Base-by-base conservation (phyloP, 2,329 filamentous ascomycete species). In the Colletotrichum liriopes region DNA sequence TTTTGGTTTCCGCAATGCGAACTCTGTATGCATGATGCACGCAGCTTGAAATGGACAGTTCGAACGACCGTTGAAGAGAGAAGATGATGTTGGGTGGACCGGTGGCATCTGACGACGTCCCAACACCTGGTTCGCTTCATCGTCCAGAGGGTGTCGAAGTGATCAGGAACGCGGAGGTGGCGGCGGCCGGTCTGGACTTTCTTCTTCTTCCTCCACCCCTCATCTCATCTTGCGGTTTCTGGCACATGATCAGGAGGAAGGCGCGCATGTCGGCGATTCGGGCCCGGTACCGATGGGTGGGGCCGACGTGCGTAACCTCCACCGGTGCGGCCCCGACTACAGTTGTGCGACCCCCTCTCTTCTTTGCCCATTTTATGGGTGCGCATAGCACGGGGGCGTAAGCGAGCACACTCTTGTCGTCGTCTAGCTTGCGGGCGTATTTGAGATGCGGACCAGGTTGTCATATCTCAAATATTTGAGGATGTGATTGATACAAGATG, bases 241-340 rank as follows among this genome's bases (percentile, higher is more conserved):
- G 23, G 23, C 32, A n/a, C 16, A 45, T 29, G 20, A 45, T 43
- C 6, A 29, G 47, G 37, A 52, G 47, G 49, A 16, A 29, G 35
- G 23, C 5, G 37, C 35, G 26, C 12, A 29, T 52, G 26, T 68
- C 65, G 65, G 65, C 69, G 65, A 69, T 37, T 65, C 70, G 65
- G 70, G 37, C 65, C 65, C 65, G 58, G 69, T 23, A 18, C 65
- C 65, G 70, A 64, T 26, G 32, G 29, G 70, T 39, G 70, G 65
- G 59, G 68, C 65, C 62, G 51, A 39, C 43, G 59, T 18, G 23
- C 59, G 54, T 39, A 41, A 29, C 49, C 39, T 49, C 65, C 59
- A 43, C 54, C 70, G 65, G 65, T 70, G 35, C 52, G 26, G 61
- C 59, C 54, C 59, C 54, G 47, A 35, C 60, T 32, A 49, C 65